Evolutionary conservation across 495 filamentous ascomycete genomes (phyloP), one percentile per base, ranked within the genome.

Genomic region (Hapsidospora chrysogenum): DNA sequence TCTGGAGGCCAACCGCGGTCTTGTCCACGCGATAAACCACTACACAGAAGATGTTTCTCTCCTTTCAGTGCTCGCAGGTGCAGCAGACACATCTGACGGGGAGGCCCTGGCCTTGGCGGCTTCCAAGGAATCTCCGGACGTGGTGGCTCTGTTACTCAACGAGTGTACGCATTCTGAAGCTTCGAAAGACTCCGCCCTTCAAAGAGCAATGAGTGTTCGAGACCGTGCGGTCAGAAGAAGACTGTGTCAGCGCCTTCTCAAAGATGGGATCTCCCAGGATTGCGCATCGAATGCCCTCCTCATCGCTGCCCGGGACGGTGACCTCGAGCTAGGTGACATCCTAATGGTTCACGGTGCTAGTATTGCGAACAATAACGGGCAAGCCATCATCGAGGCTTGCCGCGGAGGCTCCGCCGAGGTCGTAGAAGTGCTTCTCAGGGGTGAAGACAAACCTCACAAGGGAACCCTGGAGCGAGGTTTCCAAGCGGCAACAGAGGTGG

Each of bases 351-450:
- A 60, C 22, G 60, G 63, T 0, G 60, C 58, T 4, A 56, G 50
- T 17, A 46, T 60, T 3, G 56, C 65, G 22, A 52, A 63, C 25
- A 51, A 53, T n/a, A 50, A 57, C 3, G 63, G 61, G 10, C 56
- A 63, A 35, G 58, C 61, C 2, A 43, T 67, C 11, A 44, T 67
- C 5, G 57, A 60, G 34, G 60, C 63, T 9, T 64, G 53, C 28
- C 47, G 49, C 4, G 44, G 54, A 1, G 61, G 60, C 0, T 45
- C 53, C 4, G 39, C 50, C 1, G 51, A 51, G 0, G 58, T 67
- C 14, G 29, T 67, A 17, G 31, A 41, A 17, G 58, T 63, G 53
- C 33, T 67, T n/a, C 37, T 67, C 9, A 39, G 41, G 6, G 41
- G 47, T 2, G 43, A 52, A 18, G 48, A 36, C 2, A 41, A 46